A percentile compares a stretch with the other conserved stretches of the same genome.
Conservation (phyloP, 1,284 basidiomycete genomes). For the Sporisorium graminicola region DNA sequence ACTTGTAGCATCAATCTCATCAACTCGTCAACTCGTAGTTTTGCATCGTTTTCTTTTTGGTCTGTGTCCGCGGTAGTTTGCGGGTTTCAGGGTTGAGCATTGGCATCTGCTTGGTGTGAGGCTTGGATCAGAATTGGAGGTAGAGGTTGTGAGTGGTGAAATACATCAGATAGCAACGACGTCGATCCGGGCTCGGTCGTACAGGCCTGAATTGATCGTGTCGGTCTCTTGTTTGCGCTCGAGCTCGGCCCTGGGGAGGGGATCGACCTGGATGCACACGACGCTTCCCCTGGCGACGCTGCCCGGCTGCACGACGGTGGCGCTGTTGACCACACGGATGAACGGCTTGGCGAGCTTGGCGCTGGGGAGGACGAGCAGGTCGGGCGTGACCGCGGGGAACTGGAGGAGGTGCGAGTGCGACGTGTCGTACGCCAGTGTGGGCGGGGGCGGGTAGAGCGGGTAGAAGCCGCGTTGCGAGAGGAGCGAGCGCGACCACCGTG, state of each 20-base stretch:
- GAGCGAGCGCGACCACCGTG: slow-evolving; percentile 75
- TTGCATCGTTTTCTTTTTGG: no score
- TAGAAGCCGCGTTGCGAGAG: slow-evolving; percentile 93
- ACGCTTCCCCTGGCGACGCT: neutral
- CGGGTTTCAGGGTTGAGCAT: no score
- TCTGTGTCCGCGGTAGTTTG: no score
- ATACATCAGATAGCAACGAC: slow-evolving; percentile 48
- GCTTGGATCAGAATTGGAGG: no score
- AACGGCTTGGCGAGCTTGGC: slow-evolving; percentile 34
- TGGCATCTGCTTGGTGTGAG: no score
- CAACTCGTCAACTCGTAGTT: no score
- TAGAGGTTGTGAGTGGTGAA: no score
- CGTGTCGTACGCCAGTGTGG: slow-evolving; percentile 71
- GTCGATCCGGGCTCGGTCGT: slow-evolving; percentile 47
- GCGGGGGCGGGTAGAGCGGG: slow-evolving; percentile 89
- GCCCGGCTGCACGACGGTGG: slow-evolving; percentile 78
- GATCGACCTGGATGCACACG: slow-evolving; percentile 29
- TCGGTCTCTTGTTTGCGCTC: neutral
- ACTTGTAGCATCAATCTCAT: no score
- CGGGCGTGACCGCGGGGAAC: slow-evolving; percentile 74
- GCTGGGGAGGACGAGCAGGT: slow-evolving; percentile 86
- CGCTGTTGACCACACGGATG: slow-evolving; percentile 76
- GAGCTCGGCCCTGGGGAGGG: slow-evolving; percentile 11
- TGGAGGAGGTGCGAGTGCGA: slow-evolving; percentile 56
- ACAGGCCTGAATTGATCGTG: slow-evolving; percentile 32